These are phyloP conservation scores for Vaccinium macrocarpon DNA, from an alignment of 148 eudicot species.

Conservation along the genomic window DNA sequence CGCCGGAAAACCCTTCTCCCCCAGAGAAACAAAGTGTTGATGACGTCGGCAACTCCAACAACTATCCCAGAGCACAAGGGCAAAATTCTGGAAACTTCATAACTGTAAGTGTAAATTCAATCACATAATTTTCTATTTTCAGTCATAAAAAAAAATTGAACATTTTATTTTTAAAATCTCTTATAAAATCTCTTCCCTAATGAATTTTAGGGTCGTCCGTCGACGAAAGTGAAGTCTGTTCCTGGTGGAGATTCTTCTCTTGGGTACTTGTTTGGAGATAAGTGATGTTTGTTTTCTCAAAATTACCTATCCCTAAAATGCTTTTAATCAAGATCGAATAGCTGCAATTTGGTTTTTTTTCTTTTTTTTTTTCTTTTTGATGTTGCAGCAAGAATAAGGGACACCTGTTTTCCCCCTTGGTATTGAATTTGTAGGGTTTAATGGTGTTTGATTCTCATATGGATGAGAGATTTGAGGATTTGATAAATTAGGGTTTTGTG, in stretches of 20 bases:
- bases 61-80: conserved; percentile 40
- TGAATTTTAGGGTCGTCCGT: conserved; percentile 52
- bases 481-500: background rate
- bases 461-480: background rate
- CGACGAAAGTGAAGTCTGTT: conserved; percentile 67
- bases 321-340: background rate
- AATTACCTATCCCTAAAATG: background rate
- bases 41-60: conserved; percentile 13
- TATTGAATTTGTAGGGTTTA: background rate
- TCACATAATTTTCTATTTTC: background rate
- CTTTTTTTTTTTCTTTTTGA: background rate
- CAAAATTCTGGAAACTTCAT: conserved; percentile 56
- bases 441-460: conserved; percentile 1
- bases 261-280: conserved; percentile 85
- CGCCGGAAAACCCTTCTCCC: conserved; percentile 21
- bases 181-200: background rate
- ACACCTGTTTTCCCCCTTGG: background rate
- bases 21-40: conserved; percentile 16
- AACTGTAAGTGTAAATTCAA: conserved; percentile 40
- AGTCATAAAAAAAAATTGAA: background rate
- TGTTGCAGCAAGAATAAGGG: conserved; percentile 13
- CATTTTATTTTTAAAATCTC: background rate
- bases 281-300: conserved; percentile 29
- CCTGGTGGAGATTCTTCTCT: conserved; percentile 87
- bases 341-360: background rate